Conservation (phyloP, 805 yeast genomes). For the Yamadazyma paraphyllophila region DNA sequence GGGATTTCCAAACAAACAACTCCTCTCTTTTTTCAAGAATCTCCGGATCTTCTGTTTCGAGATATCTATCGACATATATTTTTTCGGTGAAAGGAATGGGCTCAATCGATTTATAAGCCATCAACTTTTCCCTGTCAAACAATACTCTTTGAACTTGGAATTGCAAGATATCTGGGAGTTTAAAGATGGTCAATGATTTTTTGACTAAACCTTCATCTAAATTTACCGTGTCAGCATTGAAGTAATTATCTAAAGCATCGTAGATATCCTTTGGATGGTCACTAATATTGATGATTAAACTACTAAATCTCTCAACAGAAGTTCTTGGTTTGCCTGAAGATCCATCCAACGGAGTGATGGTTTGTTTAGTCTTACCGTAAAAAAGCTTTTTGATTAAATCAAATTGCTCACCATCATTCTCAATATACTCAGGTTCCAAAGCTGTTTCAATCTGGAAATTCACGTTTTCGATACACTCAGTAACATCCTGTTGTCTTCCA, state of each 20-base stretch:
- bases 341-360: slow-evolving; percentile 51
- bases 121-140: slow-evolving; percentile 68
- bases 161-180: slow-evolving; percentile 80
- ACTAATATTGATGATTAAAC: slow-evolving; percentile 79
- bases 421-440: slow-evolving; percentile 61
- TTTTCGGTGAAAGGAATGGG: slow-evolving; percentile 78
- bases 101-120: slow-evolving; percentile 79
- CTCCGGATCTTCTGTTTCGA: slow-evolving; percentile 62
- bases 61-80: slow-evolving; percentile 83
- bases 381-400: slow-evolving; percentile 80
- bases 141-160: slow-evolving; percentile 93
- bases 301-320: slow-evolving; percentile 69
- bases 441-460: slow-evolving; percentile 89
- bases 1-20: slow-evolving; percentile 61
- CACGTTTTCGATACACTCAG: slow-evolving; percentile 95
- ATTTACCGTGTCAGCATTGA: slow-evolving; percentile 67
- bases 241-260: slow-evolving; percentile 84
- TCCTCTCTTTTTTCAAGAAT: slow-evolving; percentile 54
- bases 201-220: slow-evolving; percentile 73
- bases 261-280: slow-evolving; percentile 87
- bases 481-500: slow-evolving; percentile 95
- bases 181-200: slow-evolving; percentile 66
- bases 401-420: slow-evolving; percentile 70
- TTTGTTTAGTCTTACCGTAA: slow-evolving; percentile 83
- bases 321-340: slow-evolving; percentile 27